These are phyloP conservation scores for Crithidia fasciculata DNA, from an alignment of 208 protist species.

Conservation along the genomic window DNA sequence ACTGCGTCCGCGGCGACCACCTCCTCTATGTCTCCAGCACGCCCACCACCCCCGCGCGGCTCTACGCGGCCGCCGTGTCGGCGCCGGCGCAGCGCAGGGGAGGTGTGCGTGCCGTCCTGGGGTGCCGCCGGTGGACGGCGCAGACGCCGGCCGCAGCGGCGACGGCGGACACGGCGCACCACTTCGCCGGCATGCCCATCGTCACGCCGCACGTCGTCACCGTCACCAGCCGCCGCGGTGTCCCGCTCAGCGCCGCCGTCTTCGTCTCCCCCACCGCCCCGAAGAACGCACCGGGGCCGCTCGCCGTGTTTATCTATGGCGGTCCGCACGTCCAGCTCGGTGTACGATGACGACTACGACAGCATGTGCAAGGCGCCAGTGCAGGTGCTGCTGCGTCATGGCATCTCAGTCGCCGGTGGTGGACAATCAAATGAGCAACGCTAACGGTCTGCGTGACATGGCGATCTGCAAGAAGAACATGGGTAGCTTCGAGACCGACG, in stretches of 20 bases:
- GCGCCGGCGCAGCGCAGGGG: constrained; percentile 14
- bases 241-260: constrained; percentile 69
- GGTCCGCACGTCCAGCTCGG: constrained; percentile 88
- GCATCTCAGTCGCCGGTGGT: constrained; percentile 82
- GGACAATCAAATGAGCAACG: constrained; percentile 89
- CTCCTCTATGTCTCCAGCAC: constrained; percentile 68
- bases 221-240: constrained; percentile 68
- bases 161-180: constrained; percentile 12
- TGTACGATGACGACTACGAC: constrained; percentile 73
- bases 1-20: constrained; percentile 37
- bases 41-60: constrained; percentile 35
- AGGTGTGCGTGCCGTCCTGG: constrained; percentile 19
- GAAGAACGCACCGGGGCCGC: constrained; percentile 35
- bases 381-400: constrained; percentile 71
- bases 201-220: constrained; percentile 59
- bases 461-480: constrained; percentile 88
- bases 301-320: constrained; percentile 88
- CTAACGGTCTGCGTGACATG: constrained; percentile 76
- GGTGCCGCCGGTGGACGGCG: constrained; percentile 5
- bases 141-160: constrained; percentile 1
- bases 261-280: constrained; percentile 52
- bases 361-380: constrained; percentile 44
- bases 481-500: constrained; percentile 84
- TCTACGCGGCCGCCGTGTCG: constrained; percentile 43
- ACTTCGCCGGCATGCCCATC: constrained; percentile 34